phyloP scores from a whole-genome alignment of 768 basidiomycete species.

The Rhodotorula sphaerocarpa region DNA sequence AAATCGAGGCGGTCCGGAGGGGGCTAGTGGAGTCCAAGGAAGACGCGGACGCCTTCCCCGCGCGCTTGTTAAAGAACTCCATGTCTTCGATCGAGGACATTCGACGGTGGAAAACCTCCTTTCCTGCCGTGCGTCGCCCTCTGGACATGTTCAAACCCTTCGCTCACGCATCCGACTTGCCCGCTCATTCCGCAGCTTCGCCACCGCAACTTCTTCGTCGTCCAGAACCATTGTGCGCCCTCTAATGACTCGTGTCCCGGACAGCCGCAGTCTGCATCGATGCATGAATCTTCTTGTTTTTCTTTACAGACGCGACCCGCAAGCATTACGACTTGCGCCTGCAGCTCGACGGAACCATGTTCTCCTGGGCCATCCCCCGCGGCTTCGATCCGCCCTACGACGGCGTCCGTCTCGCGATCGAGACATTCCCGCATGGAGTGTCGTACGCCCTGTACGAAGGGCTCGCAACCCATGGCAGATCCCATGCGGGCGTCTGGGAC shows the following conservation, averaged over 20 bases:
- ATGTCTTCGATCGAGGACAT: background rate
- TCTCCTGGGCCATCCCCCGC: conserved; percentile 21
- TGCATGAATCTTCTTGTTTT: background rate
- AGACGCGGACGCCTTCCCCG: too few relatives aligned
- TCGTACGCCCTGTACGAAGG: conserved; percentile 22
- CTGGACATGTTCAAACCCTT: too few relatives aligned
- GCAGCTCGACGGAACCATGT: conserved; percentile 13
- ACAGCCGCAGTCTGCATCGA: too few relatives aligned
- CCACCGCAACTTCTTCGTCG: conserved; percentile 28
- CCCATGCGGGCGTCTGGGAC: conserved; percentile 4
- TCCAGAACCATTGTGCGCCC: conserved; percentile 16
- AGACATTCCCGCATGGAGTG: conserved; percentile 14
- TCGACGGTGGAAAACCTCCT: background rate
- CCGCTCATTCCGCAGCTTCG: conserved; percentile 17
- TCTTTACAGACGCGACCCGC: conserved; percentile 11
- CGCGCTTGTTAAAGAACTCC: background rate
- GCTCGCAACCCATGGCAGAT: background rate
- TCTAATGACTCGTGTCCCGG: too few relatives aligned
- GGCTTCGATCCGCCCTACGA: background rate
- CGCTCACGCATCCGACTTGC: background rate
- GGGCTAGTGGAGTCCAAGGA: too few relatives aligned
- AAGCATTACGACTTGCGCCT: conserved; percentile 28
- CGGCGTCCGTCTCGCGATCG: conserved; percentile 4
- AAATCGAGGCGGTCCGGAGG: too few relatives aligned
- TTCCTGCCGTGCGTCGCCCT: background rate